Evolutionary conservation across 257 asterid species (phyloP), one percentile per base, ranked within the genome.

Genomic region (Solanum chiquidenum): DNA sequence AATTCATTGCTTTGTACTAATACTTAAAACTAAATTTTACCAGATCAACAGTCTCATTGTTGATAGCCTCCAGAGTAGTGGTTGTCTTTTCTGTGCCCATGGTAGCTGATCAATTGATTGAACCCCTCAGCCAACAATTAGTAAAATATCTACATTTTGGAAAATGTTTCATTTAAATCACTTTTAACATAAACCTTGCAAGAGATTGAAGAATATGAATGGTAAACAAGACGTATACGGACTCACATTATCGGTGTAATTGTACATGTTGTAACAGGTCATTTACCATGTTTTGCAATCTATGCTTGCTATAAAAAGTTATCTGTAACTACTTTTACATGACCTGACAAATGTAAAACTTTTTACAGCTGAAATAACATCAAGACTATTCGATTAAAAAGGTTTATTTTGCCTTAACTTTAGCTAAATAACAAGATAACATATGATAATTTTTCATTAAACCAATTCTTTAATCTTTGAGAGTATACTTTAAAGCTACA

Each of bases 41-140:
- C 91, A 89, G 83, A 68, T 89, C 90, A 85, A 89, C 90, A 29
- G 88, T 76, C 83, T 89, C 91, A 5, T 89, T 87, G 87, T 69
- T 89, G 75, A 89, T 72, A 11, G 91, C 90, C 82, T 89, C 91
- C 69, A 89, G 40, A 71, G 84, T 82, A 37, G 77, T 33, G 62
- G 73, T 21, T 44, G 85, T 85, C 60, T 89, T 85, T 6, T 87
- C 91, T 49, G 84, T 33, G 37, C 71, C 88, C 90, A 88, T 88
- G 13, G 12, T 25, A 11, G 42, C 20, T 29, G 52, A 1, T 37
- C 37, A 62, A 86, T 52, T 66, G 66, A 77, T 88, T 12, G 46
- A 12, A 66, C 12, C 75, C 62, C 88, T 55, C 88, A 75, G 79
- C 42, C 77, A 76, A 60, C 38, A 4, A 87, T 34, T 33, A 3